These are phyloP conservation scores for Lasiosphaeria hispida DNA, from an alignment of 495 filamentous ascomycete species.

Conservation along the genomic window DNA sequence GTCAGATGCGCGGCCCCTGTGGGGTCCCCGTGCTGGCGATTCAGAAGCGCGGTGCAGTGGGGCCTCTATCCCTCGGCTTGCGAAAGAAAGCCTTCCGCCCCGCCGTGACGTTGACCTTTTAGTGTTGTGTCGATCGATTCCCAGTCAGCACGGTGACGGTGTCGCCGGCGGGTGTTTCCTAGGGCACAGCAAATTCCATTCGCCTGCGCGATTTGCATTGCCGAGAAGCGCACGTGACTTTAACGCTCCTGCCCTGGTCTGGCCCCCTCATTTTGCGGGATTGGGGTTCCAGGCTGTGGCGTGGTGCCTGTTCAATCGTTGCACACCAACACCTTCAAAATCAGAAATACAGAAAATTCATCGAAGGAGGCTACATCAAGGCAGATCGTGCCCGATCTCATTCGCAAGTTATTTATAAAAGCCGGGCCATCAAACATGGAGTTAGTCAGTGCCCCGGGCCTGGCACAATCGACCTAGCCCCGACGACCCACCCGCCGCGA, in stretches of 20 bases:
- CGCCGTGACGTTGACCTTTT: too few relatives aligned
- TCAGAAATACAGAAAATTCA: too few relatives aligned
- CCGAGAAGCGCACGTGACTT: constrained; percentile 15
- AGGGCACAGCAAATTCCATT: background rate
- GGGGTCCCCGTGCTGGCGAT: too few relatives aligned
- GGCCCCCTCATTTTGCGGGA: background rate
- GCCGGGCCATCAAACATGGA: background rate
- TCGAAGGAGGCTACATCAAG: too few relatives aligned
- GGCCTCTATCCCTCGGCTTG: too few relatives aligned
- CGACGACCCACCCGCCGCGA: background rate
- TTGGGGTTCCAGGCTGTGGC: too few relatives aligned
- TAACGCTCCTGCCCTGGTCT: background rate
- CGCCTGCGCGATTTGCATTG: constrained; percentile 15
- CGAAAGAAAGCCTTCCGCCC: too few relatives aligned
- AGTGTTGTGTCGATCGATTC: too few relatives aligned
- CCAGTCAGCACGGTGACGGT: background rate
- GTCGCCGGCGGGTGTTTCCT: constrained; percentile 3
- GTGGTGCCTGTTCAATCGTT: too few relatives aligned
- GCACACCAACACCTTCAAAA: too few relatives aligned
- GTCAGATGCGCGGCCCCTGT: too few relatives aligned
- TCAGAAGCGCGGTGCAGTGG: too few relatives aligned
- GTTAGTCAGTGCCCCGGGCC: background rate
- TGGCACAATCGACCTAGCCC: background rate
- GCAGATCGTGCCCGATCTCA: background rate
- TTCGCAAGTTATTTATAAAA: constrained; percentile 5